Evolutionary conservation across 2,329 filamentous ascomycete genomes (phyloP), one percentile per base, ranked within the genome.

Genomic region (Sordariomycetes sp.): DNA sequence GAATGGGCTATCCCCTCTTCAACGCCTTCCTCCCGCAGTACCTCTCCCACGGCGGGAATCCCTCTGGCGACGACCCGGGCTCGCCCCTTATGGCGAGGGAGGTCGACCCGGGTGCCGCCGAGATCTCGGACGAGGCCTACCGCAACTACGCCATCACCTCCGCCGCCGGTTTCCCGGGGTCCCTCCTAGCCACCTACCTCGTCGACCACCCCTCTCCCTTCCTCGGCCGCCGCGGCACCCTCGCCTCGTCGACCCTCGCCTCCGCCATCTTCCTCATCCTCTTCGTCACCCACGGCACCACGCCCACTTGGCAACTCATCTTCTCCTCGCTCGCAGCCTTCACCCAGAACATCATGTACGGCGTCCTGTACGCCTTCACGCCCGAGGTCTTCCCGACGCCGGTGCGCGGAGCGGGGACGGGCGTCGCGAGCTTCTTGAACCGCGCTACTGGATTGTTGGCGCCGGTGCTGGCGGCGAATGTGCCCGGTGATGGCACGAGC

Each of bases 11-110:
- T 65, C 89, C 89, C 1, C 79, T 95, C 1, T 95, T 92, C 78
- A 94, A 94, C 69, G 86, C 87, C 56, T 95, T 95, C 71, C 77
- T 95, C n/a, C 90, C 90, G 0, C 87, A 94, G 63, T 94, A 94
- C 65, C 81, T 95, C 59, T 80, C 84, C 25, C 79, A 82, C 58
- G 78, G 81, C 28, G 70, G 70, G 36, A 74, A 62, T 20, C 28
- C 28, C 28, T 32, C 28, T 3, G 28, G 28, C 28, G 58, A 62
- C 36, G 67, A 66, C 10, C 64, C 67, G 25, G 62, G 65, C 28
- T 61, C 61, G 8, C 56, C 61, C 17, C 63, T 66, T 20, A 28
- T 34, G 15, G n/a, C 20, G 10, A 24, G 34, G n/a, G 53, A 56
- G 24, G 28, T 28, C 8, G 7, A 35, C 42, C 22, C 39, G 10